Base-by-base conservation (phyloP, 2,329 filamentous ascomycete species). In the Aspergillus fumigatiaffinis region DNA sequence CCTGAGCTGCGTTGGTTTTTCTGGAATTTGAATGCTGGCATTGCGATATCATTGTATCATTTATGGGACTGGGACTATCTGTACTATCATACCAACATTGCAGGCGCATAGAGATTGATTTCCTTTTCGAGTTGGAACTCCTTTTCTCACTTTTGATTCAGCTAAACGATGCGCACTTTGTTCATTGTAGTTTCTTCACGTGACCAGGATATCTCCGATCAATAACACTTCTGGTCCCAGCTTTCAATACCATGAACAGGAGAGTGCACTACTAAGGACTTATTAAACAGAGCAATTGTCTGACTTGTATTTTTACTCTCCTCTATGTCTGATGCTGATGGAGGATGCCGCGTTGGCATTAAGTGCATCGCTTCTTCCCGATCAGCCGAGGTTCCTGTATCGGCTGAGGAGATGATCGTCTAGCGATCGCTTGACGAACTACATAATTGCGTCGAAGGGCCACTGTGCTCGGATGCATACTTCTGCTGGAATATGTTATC, bases 91-190 rank as follows among this genome's bases (percentile, higher is more conserved):
- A 63, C 60, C 53, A 68, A 69, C 70, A 72, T 68, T 56, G 64
- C 63, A 60, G 71, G 71, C 71, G 71, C 63, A 72, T 64, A 62
- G 62, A 68, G 63, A 57, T 56, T 50, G 51, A 50, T 32, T 51
- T 50, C 42, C 49, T 57, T 9, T 51, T 10, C 12, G 28, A 21
- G 20, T 50, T 44, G 21, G 12, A 21, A 28, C 25, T 14, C 25
- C 52, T 51, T 51, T 26, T 54, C 20, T 53, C 28, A 23, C 10
- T 29, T 51, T 48, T 52, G 3, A 14, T 35, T 6, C 12, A 25
- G 20, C 35, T 52, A 8, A 48, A 42, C 42, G 42, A 23, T 17
- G 47, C 20, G 47, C 28, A 12, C 20, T 29, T 14, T 10, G 23
- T 14, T 32, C 14, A 9, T 28, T 14, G 25, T 38, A 23, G 6